Percentiles rank a stretch among this genome's conserved stretches.
Evolutionary conservation across 345 rosid species (phyloP).

Genomic region (Noccaea bulbosa): DNA sequence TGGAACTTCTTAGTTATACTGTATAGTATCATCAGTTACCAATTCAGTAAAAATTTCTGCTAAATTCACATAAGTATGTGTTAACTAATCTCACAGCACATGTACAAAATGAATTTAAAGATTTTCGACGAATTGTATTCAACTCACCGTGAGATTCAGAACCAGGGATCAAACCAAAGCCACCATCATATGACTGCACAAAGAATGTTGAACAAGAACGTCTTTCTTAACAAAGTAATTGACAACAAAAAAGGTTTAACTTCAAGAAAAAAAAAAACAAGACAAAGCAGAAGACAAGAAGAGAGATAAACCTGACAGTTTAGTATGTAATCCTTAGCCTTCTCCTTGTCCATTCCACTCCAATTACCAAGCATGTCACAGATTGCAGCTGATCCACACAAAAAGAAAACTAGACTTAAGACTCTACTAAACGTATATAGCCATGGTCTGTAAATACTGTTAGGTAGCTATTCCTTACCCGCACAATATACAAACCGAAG

Average conservation of each 20-base stretch:
- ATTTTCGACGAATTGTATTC: conserved; percentile 23
- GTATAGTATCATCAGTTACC: background rate
- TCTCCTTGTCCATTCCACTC: conserved; percentile 88
- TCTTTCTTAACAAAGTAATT: conserved; percentile 36
- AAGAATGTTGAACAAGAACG: conserved; percentile 30
- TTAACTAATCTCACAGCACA: background rate
- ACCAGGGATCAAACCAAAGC: conserved; percentile 93
- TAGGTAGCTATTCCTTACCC: conserved; percentile 56
- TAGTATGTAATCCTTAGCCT: conserved; percentile 71
- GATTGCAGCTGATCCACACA: conserved; percentile 77
- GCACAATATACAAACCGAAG: conserved; percentile 93
- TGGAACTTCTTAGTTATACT: background rate
- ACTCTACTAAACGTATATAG: conserved; percentile 28
- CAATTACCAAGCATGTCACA: conserved; percentile 78
- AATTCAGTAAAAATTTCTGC: conserved; percentile 11
- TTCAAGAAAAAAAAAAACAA: conserved; percentile 3
- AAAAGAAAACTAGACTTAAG: conserved; percentile 34
- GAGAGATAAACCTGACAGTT: conserved; percentile 70
- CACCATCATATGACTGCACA: conserved; percentile 94
- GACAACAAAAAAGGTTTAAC: background rate
- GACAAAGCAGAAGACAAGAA: conserved; percentile 14
- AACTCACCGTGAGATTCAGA: conserved; percentile 97
- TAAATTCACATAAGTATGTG: conserved; percentile 2
- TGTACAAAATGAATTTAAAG: background rate
- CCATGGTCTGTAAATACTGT: conserved; percentile 1